Percentiles rank a stretch among this genome's conserved stretches.
phyloP scores from a whole-genome alignment of 495 filamentous ascomycete species.

The Trichoderma parareesei region DNA sequence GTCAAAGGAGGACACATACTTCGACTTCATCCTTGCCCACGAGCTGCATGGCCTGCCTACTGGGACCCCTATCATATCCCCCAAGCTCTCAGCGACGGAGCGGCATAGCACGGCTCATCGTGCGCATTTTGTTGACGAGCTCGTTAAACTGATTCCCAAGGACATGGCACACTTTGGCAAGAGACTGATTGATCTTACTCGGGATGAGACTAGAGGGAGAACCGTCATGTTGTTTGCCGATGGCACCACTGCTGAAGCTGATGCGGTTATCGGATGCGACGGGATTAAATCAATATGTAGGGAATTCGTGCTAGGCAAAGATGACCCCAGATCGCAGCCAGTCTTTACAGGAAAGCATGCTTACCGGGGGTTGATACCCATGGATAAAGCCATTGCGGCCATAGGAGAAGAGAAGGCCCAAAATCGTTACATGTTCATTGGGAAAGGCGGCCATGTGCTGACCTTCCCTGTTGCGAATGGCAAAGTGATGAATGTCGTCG shows the following conservation, averaged over 20 bases:
- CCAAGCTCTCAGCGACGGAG: constrained; percentile 15
- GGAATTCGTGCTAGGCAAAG: constrained; percentile 32
- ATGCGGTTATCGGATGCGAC: constrained; percentile 47
- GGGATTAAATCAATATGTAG: constrained; percentile 42
- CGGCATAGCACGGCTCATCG: constrained; percentile 27
- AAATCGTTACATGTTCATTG: constrained; percentile 47
- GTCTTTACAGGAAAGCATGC: constrained; percentile 4
- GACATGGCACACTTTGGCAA: constrained; percentile 29
- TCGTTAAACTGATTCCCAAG: constrained; percentile 42
- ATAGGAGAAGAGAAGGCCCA: constrained; percentile 47
- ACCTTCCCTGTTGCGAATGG: constrained; percentile 55
- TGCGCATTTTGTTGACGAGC: constrained; percentile 46
- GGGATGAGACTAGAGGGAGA: constrained; percentile 15
- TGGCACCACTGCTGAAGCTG: constrained; percentile 23
- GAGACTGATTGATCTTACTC: neutral
- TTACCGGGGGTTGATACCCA: constrained; percentile 47
- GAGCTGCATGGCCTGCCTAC: constrained; percentile 11
- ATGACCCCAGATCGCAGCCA: constrained; percentile 27
- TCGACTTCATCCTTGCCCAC: constrained; percentile 18
- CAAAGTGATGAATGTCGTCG: constrained; percentile 48
- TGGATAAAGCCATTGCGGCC: constrained; percentile 44
- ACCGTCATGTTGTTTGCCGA: constrained; percentile 27
- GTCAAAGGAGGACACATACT: constrained; percentile 19
- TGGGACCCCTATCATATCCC: constrained; percentile 6
- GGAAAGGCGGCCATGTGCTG: constrained; percentile 43